A percentile compares a stretch with the other conserved stretches of the same genome.
Evolutionary conservation across 2,329 filamentous ascomycete genomes (phyloP).

Genomic region (Fusarium palustre): DNA sequence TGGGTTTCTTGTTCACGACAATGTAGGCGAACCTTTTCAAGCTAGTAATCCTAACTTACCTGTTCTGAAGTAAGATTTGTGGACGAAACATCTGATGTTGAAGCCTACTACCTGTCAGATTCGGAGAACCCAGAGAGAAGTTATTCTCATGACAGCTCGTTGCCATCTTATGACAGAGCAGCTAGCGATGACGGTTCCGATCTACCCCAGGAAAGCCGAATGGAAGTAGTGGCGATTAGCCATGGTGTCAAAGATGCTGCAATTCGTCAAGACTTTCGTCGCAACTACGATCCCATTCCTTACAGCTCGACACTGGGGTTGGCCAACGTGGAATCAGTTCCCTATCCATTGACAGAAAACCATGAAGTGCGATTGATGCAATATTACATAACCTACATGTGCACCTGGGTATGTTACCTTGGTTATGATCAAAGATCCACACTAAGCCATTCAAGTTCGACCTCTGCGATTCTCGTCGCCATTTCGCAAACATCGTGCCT

Average conservation of each 20-base stretch:
- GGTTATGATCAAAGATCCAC: no score
- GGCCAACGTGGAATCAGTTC: conserved; percentile 14
- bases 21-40: not conserved
- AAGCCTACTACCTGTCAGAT: conserved; percentile 27
- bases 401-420: conserved; percentile 41
- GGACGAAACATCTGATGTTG: conserved; percentile 31
- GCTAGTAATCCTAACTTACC: not conserved
- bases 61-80: conserved; percentile 26
- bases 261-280: not conserved
- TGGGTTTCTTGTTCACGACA: conserved; percentile 34
- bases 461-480: conserved; percentile 55
- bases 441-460: conserved; percentile 52
- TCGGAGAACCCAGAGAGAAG: not conserved
- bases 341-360: conserved; percentile 38
- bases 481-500: conserved; percentile 67
- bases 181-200: no score
- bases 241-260: not conserved
- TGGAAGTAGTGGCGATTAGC: no score
- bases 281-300: not conserved
- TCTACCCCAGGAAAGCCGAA: no score
- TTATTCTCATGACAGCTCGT: no score
- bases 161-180: no score
- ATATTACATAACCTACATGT: conserved; percentile 48
- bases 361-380: conserved; percentile 46
- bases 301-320: conserved; percentile 17